These are phyloP conservation scores for Zasmidium citrigriseum DNA, from an alignment of 2,329 filamentous ascomycete species.

Conservation along the genomic window DNA sequence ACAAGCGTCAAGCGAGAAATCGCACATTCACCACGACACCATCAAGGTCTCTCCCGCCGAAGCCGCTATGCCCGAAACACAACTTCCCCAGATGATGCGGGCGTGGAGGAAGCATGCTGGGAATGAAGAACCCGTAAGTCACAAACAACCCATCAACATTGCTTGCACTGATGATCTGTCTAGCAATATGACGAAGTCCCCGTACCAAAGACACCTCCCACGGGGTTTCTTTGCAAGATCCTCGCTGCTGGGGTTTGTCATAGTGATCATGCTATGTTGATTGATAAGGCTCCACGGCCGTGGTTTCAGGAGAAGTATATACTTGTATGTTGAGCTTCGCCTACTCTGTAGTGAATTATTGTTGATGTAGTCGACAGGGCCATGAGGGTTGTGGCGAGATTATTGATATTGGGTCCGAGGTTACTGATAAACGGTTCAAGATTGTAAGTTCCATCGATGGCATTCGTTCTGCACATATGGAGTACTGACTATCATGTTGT, in stretches of 20 bases:
- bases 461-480: neutral
- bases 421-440: constrained; percentile 9
- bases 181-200: constrained; percentile 25
- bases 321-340: constrained; percentile 14
- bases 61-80: neutral
- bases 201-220: constrained; percentile 27
- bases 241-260: constrained; percentile 41
- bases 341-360: neutral
- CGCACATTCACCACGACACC: neutral
- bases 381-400: constrained; percentile 27
- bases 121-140: neutral
- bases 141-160: no score
- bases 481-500: neutral
- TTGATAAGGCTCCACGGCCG: constrained; percentile 28
- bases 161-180: no score
- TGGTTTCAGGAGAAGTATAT: constrained; percentile 35
- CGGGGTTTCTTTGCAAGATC: constrained; percentile 36
- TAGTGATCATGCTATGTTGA: constrained; percentile 36
- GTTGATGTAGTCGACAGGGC: constrained; percentile 11
- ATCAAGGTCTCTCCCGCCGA: neutral
- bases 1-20: neutral
- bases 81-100: neutral
- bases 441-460: neutral
- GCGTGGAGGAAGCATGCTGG: neutral
- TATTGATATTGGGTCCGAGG: constrained; percentile 16